Percentiles rank a stretch among this genome's conserved stretches.
Evolutionary conservation across 768 basidiomycete genomes (phyloP).

Genomic region (Mrakia frigida): DNA sequence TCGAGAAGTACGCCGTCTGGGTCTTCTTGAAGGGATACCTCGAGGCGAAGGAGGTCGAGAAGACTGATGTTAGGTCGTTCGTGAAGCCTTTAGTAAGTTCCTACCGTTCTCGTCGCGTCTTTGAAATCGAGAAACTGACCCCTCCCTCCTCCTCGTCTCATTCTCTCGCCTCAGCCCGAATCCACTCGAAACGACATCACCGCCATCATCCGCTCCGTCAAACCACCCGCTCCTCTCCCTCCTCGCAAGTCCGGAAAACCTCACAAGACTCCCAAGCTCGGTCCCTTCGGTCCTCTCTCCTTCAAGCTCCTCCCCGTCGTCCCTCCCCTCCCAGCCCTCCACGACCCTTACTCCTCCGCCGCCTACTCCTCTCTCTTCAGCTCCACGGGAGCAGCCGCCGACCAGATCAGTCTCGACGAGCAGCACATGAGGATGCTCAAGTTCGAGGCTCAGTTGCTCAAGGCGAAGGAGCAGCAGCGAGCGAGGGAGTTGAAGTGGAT

Average conservation of each 20-base stretch:
- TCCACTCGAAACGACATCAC: neutral
- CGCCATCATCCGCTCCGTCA: neutral
- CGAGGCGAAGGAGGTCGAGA: neutral
- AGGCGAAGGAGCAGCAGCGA: neutral
- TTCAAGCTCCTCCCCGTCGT: neutral
- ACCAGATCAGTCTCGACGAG: neutral
- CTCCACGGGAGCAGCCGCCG: neutral
- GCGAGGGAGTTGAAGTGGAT: constrained; percentile 9
- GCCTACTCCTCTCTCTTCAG: neutral
- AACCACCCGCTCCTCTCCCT: neutral
- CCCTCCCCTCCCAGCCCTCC: neutral
- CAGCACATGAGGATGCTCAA: neutral
- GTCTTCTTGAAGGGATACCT: constrained; percentile 1
- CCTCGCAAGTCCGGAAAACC: neutral
- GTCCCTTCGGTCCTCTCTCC: neutral
- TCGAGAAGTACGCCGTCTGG: constrained; percentile 1
- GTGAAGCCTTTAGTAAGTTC: neutral
- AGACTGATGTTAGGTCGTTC: neutral
- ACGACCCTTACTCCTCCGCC: neutral
- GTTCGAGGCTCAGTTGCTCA: constrained; percentile 1
- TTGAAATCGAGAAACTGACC: neutral
- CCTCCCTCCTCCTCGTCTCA: neutral
- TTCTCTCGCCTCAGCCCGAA: neutral
- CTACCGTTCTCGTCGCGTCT: neutral
- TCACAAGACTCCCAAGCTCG: neutral